These are phyloP conservation scores for Fusarium sp. DNA, from an alignment of 2,329 filamentous ascomycete species.

Conservation along the genomic window DNA sequence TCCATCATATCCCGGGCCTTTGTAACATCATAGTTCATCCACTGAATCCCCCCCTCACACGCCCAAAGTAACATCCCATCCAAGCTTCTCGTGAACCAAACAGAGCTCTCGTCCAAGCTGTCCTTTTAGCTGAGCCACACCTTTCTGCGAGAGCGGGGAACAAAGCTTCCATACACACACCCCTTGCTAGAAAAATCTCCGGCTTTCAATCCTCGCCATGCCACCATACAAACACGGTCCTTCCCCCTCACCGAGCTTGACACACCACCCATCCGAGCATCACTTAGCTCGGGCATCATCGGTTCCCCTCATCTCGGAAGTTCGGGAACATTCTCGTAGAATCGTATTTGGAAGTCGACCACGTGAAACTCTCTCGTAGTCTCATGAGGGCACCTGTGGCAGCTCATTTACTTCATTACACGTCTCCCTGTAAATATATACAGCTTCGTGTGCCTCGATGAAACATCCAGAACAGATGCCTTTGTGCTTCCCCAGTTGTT, in stretches of 20 bases:
- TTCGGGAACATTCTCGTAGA: slow-evolving; percentile 14
- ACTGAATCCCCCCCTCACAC: background rate
- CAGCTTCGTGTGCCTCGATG: background rate
- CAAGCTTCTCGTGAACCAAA: background rate
- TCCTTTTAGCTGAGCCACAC: background rate
- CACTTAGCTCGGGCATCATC: slow-evolving; percentile 21
- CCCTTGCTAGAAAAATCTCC: background rate
- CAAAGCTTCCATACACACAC: background rate
- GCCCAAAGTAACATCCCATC: background rate
- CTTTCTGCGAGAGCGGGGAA: background rate
- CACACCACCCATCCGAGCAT: background rate
- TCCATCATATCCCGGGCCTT: background rate
- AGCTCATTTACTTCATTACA: background rate
- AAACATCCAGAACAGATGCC: background rate
- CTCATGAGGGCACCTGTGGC: background rate
- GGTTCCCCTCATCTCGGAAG: slow-evolving; percentile 20
- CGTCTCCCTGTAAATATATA: background rate
- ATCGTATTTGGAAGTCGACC: slow-evolving; percentile 23
- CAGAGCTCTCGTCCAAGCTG: background rate
- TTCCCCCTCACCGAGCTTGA: background rate
- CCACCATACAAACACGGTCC: background rate
- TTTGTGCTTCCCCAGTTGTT: background rate
- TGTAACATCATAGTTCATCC: background rate
- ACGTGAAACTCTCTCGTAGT: background rate
- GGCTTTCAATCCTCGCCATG: background rate